These are phyloP conservation scores for Epichloe sibirici DNA, from an alignment of 2,329 filamentous ascomycete species.

Conservation along the genomic window DNA sequence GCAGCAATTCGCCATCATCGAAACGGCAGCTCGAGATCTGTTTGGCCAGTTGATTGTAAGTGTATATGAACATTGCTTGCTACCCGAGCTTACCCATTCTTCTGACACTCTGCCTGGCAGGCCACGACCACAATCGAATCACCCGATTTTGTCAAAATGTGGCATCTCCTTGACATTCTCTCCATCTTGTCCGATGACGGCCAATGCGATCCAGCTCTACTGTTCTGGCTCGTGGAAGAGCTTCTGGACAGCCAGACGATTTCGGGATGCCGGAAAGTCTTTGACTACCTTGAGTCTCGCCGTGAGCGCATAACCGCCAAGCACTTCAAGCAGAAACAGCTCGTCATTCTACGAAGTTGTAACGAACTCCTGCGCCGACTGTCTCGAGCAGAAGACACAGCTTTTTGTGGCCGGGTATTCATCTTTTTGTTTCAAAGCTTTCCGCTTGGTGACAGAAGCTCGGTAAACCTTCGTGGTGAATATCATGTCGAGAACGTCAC, in stretches of 20 bases:
- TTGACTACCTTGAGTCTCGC: slow-evolving; percentile 89
- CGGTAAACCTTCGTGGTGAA: slow-evolving; percentile 89
- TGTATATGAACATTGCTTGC: neutral
- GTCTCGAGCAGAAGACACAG: slow-evolving; percentile 91
- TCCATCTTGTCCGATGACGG: slow-evolving; percentile 75
- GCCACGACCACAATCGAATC: slow-evolving; percentile 64
- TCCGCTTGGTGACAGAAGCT: slow-evolving; percentile 89
- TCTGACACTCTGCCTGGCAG: slow-evolving; percentile 29
- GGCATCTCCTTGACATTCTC: slow-evolving; percentile 91
- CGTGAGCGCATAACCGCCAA: slow-evolving; percentile 75
- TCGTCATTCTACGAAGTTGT: slow-evolving; percentile 85
- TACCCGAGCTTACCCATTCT: too few relatives aligned
- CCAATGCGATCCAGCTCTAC: slow-evolving; percentile 63
- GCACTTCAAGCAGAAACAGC: slow-evolving; percentile 70
- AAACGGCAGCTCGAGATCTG: slow-evolving; percentile 69
- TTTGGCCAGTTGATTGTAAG: slow-evolving; percentile 72
- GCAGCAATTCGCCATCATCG: slow-evolving; percentile 59
- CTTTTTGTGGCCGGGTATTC: slow-evolving; percentile 94
- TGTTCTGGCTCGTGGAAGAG: slow-evolving; percentile 89
- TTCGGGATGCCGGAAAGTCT: slow-evolving; percentile 77
- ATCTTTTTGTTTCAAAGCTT: slow-evolving; percentile 99
- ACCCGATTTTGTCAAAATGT: slow-evolving; percentile 68
- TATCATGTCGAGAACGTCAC: slow-evolving; percentile 95
- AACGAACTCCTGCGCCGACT: slow-evolving; percentile 89
- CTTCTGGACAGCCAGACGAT: slow-evolving; percentile 94